phyloP scores from a whole-genome alignment of 2,329 filamentous ascomycete species.

The Aspergillus sp. region DNA sequence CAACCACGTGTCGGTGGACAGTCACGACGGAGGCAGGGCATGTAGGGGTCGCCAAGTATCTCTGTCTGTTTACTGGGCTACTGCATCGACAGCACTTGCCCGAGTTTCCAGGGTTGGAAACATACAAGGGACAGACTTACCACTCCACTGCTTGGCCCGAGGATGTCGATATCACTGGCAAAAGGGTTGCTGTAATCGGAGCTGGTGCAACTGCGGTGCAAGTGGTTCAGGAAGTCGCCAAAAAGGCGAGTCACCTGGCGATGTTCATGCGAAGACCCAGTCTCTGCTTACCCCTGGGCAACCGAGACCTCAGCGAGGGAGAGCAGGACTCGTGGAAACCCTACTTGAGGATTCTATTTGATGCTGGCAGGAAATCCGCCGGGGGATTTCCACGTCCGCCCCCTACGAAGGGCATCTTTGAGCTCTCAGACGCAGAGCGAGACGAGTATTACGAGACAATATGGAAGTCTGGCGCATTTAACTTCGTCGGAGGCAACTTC shows the following conservation, averaged over 20 bases:
- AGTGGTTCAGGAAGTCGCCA: slow-evolving; percentile 58
- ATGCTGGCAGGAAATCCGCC: slow-evolving; percentile 52
- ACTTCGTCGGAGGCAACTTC: slow-evolving; percentile 52
- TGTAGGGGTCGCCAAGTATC: slow-evolving; percentile 42
- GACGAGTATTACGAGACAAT: slow-evolving; percentile 50
- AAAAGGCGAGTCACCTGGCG: slow-evolving; percentile 51
- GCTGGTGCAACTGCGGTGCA: slow-evolving; percentile 57
- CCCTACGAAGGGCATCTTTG: slow-evolving; percentile 52
- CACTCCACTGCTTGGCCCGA: slow-evolving; percentile 58
- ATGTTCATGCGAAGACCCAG: slow-evolving; percentile 66
- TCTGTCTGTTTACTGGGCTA: slow-evolving; percentile 47
- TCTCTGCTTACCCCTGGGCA: slow-evolving; percentile 49
- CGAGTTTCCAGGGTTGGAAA: slow-evolving; percentile 33
- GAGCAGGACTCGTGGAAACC: slow-evolving; percentile 29
- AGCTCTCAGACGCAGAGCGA: slow-evolving; percentile 48
- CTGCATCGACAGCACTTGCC: slow-evolving; percentile 45
- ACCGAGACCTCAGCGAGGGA: not conserved
- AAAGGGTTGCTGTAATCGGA: slow-evolving; percentile 56
- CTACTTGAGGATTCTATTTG: slow-evolving; percentile 52
- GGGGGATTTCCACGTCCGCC: slow-evolving; percentile 54
- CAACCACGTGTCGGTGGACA: slow-evolving; percentile 40
- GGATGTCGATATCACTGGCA: slow-evolving; percentile 47
- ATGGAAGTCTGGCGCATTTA: slow-evolving; percentile 56
- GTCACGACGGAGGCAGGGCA: slow-evolving; percentile 44
- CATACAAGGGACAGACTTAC: slow-evolving; percentile 53